A percentile compares a stretch with the other conserved stretches of the same genome.
phyloP scores from a whole-genome alignment of 805 yeast genomes.

The Saccharomycopsis synnaedendra region DNA sequence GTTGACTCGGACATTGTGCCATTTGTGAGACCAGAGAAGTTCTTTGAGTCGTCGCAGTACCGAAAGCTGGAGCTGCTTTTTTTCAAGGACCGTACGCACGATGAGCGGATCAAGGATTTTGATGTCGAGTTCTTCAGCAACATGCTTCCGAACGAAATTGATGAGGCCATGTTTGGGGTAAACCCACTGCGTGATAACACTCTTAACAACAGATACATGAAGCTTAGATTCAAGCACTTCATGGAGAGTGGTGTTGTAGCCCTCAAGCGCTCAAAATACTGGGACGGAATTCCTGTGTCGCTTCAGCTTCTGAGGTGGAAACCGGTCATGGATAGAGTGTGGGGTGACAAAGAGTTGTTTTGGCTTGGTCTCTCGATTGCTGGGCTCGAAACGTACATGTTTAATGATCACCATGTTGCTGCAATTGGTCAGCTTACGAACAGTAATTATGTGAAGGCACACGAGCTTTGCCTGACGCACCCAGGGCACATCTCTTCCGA shows the following conservation, averaged over 20 bases:
- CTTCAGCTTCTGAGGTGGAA: constrained; percentile 28
- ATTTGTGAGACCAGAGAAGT: constrained; percentile 25
- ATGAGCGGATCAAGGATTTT: constrained; percentile 10
- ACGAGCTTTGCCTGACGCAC: constrained; percentile 44
- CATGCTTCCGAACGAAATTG: constrained; percentile 25
- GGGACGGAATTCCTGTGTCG: constrained; percentile 37
- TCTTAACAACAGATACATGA: constrained; percentile 17
- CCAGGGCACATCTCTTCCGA: constrained; percentile 44
- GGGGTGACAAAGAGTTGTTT: constrained; percentile 74
- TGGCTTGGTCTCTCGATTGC: constrained; percentile 53
- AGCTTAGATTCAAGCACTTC: constrained; percentile 25
- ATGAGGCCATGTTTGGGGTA: constrained; percentile 19
- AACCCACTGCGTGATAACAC: constrained; percentile 15
- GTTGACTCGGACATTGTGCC: constrained; percentile 46
- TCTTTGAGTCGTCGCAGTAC: constrained; percentile 26
- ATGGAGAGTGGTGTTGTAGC: constrained; percentile 37
- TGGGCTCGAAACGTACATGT: constrained; percentile 27
- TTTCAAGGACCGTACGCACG: constrained; percentile 33
- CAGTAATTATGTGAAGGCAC: constrained; percentile 8
- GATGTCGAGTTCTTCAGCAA: constrained; percentile 26
- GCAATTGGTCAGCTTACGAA: constrained; percentile 25
- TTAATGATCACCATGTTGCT: constrained; percentile 27
- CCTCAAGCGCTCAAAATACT: constrained; percentile 38
- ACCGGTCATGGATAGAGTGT: constrained; percentile 34
- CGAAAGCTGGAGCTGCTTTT: constrained; percentile 27